phyloP scores from a whole-genome alignment of 1,139 yeast species.

The Hyphopichia fennica region DNA sequence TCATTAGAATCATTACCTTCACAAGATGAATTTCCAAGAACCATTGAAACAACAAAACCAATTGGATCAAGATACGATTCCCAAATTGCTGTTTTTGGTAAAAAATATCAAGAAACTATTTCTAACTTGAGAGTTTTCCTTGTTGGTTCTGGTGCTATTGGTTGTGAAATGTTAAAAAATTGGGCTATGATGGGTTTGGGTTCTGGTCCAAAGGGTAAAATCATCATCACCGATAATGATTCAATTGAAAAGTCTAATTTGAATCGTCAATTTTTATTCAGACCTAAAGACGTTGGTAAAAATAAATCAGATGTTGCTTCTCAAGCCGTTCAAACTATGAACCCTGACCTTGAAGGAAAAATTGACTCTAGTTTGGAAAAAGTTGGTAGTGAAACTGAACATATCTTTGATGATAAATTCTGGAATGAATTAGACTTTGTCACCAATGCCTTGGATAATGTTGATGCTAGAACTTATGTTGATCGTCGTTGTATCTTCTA shows the following conservation, averaged over 20 bases:
- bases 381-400: conserved; percentile 91
- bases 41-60: conserved; percentile 72
- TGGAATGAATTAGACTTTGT: conserved; percentile 85
- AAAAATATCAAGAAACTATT: conserved; percentile 67
- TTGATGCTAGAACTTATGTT: conserved; percentile 96
- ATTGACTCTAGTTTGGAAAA: conserved; percentile 79
- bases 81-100: conserved; percentile 92
- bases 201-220: conserved; percentile 84
- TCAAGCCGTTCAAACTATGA: conserved; percentile 77
- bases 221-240: conserved; percentile 88
- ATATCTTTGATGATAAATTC: conserved; percentile 80
- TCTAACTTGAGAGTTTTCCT: conserved; percentile 81
- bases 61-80: conserved; percentile 82
- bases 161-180: conserved; percentile 97
- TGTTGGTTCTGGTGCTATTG: conserved; percentile 99
- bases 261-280: conserved; percentile 92
- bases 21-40: conserved; percentile 55
- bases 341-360: conserved; percentile 77
- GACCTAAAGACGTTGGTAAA: conserved; percentile 91
- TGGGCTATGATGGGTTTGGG: conserved; percentile 99
- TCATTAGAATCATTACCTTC: conserved; percentile 88
- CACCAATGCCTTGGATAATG: conserved; percentile 94
- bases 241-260: conserved; percentile 92
- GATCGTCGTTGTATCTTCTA: conserved; percentile 95
- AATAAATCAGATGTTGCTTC: conserved; percentile 93